Percentiles rank a stretch among this genome's conserved stretches.
These are phyloP conservation scores for Williopsis jadinii DNA, from an alignment of 1,139 yeast species.

Conservation along the genomic window DNA sequence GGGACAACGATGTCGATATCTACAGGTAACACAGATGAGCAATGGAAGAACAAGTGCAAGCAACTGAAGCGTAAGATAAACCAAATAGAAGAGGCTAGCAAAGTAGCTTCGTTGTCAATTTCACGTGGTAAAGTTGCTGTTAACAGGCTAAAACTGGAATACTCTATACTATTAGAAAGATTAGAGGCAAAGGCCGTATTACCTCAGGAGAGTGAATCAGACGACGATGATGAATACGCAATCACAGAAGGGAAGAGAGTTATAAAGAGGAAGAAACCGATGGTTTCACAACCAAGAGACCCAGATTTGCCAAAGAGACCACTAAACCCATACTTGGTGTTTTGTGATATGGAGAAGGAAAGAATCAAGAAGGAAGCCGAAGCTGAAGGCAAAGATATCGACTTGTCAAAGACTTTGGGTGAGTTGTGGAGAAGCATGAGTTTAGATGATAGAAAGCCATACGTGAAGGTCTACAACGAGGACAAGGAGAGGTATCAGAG, in stretches of 20 bases:
- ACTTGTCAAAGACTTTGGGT: constrained; percentile 69
- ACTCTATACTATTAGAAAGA: constrained; percentile 71
- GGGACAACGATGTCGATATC: background rate
- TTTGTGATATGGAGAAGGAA: constrained; percentile 83
- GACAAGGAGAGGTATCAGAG: constrained; percentile 70
- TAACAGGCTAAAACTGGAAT: constrained; percentile 75
- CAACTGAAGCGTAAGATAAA: constrained; percentile 67
- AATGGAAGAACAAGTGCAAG: constrained; percentile 21
- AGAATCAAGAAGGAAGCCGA: constrained; percentile 52
- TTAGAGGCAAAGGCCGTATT: constrained; percentile 52
- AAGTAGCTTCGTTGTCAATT: constrained; percentile 68
- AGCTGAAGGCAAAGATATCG: constrained; percentile 43
- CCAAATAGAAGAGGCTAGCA: constrained; percentile 77
- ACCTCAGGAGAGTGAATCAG: constrained; percentile 13
- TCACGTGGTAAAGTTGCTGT: constrained; percentile 73
- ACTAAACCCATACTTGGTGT: constrained; percentile 75
- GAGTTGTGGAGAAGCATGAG: constrained; percentile 80
- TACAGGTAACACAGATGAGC: constrained; percentile 5
- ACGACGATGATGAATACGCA: constrained; percentile 15
- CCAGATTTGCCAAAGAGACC: constrained; percentile 87
- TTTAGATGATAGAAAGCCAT: constrained; percentile 68
- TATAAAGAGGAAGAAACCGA: constrained; percentile 25
- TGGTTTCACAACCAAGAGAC: constrained; percentile 39
- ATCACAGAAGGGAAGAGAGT: constrained; percentile 23
- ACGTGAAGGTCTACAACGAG: constrained; percentile 68